phyloP scores from a whole-genome alignment of 768 basidiomycete genomes.

The Russula griseocarnosa region DNA sequence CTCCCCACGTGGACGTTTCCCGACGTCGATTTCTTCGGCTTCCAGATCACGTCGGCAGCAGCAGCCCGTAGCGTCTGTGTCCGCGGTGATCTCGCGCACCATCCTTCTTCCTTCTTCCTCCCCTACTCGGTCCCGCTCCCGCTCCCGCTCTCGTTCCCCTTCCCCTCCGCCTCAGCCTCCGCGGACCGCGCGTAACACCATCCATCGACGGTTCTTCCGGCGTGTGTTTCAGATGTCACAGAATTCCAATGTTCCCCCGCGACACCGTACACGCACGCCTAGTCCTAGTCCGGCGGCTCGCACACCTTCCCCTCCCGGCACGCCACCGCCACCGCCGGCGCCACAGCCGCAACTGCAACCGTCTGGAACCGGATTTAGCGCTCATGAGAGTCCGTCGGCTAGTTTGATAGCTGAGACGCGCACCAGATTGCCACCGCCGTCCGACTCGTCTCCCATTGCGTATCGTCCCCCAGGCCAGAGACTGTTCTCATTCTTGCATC shows the following conservation, averaged over 20 bases:
- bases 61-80: too few relatives aligned
- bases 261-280: not conserved
- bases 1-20: not conserved
- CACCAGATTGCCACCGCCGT: slow-evolving; percentile 18
- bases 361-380: not conserved
- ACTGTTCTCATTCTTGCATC: not conserved
- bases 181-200: not conserved
- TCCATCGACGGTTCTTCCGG: not conserved
- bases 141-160: too few relatives aligned
- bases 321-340: not conserved
- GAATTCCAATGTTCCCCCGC: not conserved
- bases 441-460: slow-evolving; percentile 1
- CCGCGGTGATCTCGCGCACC: not conserved
- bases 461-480: slow-evolving; percentile 20
- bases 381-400: not conserved
- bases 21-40: not conserved
- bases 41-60: not conserved
- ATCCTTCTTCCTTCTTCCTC: not conserved
- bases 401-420: slow-evolving; percentile 18
- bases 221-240: not conserved
- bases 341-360: not conserved
- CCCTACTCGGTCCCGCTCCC: not conserved
- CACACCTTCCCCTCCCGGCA: not conserved
- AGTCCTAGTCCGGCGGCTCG: not conserved
- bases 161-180: slow-evolving; percentile 6